Conservation (phyloP, 2,329 filamentous ascomycete genomes). For the Daldinia sp. region DNA sequence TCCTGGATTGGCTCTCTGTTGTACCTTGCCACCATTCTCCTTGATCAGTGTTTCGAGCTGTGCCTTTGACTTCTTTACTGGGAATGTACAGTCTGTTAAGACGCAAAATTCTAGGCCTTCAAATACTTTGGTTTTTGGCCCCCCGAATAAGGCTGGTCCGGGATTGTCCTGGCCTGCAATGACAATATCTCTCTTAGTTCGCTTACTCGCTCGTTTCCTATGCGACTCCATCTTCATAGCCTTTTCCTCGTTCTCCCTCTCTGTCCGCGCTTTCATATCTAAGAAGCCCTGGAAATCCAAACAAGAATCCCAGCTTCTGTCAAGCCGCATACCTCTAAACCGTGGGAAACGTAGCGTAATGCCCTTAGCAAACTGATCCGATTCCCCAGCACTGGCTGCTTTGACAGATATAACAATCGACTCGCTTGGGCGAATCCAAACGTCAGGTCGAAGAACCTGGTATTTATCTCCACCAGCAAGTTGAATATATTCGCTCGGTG, state of each 20-base stretch:
- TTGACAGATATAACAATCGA: conserved; percentile 90
- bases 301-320: conserved; percentile 84
- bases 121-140: conserved; percentile 72
- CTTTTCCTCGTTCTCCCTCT: conserved; percentile 76
- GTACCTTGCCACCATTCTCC: conserved; percentile 80
- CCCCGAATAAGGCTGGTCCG: conserved; percentile 56
- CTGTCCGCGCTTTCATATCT: conserved; percentile 71
- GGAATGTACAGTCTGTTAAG: conserved; percentile 76
- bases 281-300: conserved; percentile 81
- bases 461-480: conserved; percentile 76
- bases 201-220: conserved; percentile 63
- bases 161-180: conserved; percentile 74
- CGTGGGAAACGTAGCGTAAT: conserved; percentile 90
- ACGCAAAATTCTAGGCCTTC: conserved; percentile 82
- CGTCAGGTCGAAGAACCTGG: conserved; percentile 82
- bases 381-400: conserved; percentile 78
- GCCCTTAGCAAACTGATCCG: conserved; percentile 79
- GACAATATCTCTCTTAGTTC: conserved; percentile 72
- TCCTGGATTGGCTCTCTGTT: conserved; percentile 73
- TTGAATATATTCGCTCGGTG: conserved; percentile 80
- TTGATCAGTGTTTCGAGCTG: conserved; percentile 85
- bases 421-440: conserved; percentile 91
- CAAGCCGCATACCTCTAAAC: conserved; percentile 81
- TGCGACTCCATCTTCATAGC: conserved; percentile 80
- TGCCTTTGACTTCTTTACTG: conserved; percentile 76